Evolutionary conservation across 202 grass and related monocot genomes (phyloP), one percentile per base, ranked within the genome.

Genomic region (Elaeis oleifera): DNA sequence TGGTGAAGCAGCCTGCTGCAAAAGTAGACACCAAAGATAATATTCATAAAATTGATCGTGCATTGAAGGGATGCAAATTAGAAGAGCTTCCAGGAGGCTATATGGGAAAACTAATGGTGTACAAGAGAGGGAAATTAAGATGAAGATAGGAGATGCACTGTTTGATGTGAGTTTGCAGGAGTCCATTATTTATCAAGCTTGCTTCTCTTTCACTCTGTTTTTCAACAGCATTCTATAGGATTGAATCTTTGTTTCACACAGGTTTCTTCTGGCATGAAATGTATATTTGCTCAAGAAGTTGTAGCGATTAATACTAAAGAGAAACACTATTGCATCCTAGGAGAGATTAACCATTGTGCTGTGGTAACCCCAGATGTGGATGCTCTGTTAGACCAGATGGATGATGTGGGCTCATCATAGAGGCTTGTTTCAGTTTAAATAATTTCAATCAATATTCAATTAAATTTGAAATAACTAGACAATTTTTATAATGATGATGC

Each of bases 121-220:
- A 89, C 69, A 89, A 39, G 26, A 99, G 88, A 78, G 94, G 24
- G 84, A 89, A 82, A 82, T 99, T 48, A 99, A 99, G 80, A 89
- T 94, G 94, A 89, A 86, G 72, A 74, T 92, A 0, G 80, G 85
- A 57, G 85, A 89, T 60, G 29, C 52, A 25, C 48, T 89, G 4
- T 99, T 81, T 61, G 72, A 99, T 80, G 94, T 92, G 70, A 86
- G 92, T 83, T 53, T 2, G 6, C 16, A 50, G 58, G n/a, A 62
- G n/a, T 20, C 25, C 7, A 23, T 16, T 20, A 3, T 56, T 18
- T 56, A 39, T 39, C 8, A 39, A 9, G 7, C 8, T 39, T 39
- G 32, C 11, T 9, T 39, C 32, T 39, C 32, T 39, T 0, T 39
- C 0, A 39, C 36, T 13, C 1, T 44, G 36, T 2, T 44, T 44